Percentiles rank a stretch among this genome's conserved stretches.
These are phyloP conservation scores for Plasmodium malariae DNA, from an alignment of 169 alveolate genomes.

Conservation along the genomic window DNA sequence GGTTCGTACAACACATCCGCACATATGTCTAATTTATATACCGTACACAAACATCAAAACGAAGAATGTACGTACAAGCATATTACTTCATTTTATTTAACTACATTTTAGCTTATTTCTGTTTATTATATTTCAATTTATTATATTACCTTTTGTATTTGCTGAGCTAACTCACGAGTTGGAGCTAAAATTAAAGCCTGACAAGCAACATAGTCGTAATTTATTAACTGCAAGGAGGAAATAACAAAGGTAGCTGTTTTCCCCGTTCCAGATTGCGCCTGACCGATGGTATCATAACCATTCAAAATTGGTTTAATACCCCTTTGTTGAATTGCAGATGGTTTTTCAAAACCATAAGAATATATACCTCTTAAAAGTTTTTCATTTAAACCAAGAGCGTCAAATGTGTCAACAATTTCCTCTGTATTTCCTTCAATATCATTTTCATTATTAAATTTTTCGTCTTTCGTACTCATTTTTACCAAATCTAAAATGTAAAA, in stretches of 20 bases:
- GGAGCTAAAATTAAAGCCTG: conserved; percentile 95
- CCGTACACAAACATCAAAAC: too few species aligned
- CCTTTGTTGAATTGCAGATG: conserved; percentile 99
- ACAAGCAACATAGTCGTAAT: conserved; percentile 90
- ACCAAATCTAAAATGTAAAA: conserved; percentile 28
- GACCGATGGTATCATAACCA: conserved; percentile 98
- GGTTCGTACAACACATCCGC: too few species aligned
- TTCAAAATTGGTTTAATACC: conserved; percentile 98
- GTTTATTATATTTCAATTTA: not conserved
- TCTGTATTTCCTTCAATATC: conserved; percentile 80
- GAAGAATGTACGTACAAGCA: too few species aligned
- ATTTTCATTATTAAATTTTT: conserved; percentile 67
- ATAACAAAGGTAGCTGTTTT: conserved; percentile 98
- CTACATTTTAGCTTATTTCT: too few species aligned
- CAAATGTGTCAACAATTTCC: conserved; percentile 92
- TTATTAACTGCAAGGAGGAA: conserved; percentile 96
- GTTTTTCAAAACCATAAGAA: conserved; percentile 99
- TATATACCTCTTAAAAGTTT: conserved; percentile 97
- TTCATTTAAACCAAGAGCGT: conserved; percentile 94
- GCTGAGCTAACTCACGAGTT: conserved; percentile 99
- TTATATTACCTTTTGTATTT: conserved; percentile 92
- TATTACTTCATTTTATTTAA: too few species aligned
- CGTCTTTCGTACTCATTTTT: conserved; percentile 74
- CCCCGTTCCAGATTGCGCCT: conserved; percentile 98
- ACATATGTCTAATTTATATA: too few species aligned